Conservation (phyloP, 2,329 filamentous ascomycete genomes). For the Graphilbum sp. region DNA sequence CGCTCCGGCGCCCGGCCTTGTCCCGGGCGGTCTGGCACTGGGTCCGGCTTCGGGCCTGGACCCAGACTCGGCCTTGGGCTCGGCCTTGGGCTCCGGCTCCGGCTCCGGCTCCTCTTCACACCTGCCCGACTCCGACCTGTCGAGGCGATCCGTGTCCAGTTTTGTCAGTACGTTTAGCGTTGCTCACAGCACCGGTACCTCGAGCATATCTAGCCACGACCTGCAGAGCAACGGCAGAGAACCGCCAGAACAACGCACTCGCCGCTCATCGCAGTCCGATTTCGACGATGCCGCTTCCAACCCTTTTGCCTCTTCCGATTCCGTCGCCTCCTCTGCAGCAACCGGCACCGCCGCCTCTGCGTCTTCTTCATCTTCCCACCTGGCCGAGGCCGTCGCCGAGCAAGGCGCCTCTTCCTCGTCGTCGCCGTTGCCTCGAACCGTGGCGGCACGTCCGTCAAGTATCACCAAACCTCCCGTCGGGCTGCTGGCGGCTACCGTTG, state of each 20-base stretch:
- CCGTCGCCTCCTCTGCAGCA: not conserved
- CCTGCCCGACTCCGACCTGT: not conserved
- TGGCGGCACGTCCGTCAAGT: not conserved
- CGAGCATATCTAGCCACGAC: not conserved
- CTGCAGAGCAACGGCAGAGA: not conserved
- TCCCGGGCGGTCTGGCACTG: no score
- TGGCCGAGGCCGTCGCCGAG: no score
- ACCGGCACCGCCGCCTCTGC: not conserved
- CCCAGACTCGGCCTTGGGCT: no score
- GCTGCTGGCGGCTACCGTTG: no score
- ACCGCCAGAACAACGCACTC: not conserved
- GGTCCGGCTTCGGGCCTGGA: no score
- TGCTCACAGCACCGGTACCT: not conserved
- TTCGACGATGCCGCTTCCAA: not conserved
- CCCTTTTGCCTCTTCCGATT: not conserved
- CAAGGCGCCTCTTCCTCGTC: not conserved
- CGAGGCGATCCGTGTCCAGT: conserved; percentile 2
- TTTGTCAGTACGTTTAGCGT: not conserved
- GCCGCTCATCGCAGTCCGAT: not conserved
- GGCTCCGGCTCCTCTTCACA: not conserved
- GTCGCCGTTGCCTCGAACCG: not conserved
- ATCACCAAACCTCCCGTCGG: not conserved
- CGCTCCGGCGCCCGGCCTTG: no score
- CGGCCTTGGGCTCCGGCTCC: not conserved
- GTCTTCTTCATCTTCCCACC: not conserved